phyloP scores from a whole-genome alignment of 1,284 basidiomycete genomes.

The Xerocomus amazonicus region DNA sequence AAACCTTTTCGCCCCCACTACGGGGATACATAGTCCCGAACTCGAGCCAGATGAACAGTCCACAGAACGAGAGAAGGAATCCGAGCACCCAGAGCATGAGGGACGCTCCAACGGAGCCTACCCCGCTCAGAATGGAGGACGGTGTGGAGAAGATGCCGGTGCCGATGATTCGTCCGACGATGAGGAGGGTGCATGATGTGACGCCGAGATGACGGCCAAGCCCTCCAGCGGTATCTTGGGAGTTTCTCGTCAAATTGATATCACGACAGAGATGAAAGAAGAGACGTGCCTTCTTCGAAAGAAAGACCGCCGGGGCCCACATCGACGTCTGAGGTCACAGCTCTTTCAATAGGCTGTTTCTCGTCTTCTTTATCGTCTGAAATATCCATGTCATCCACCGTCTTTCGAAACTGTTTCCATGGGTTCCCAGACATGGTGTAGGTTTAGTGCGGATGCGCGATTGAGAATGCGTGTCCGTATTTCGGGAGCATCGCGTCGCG shows the following conservation, averaged over 20 bases:
- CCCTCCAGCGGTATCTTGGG: constrained; percentile 42
- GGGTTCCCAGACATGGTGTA: constrained; percentile 1
- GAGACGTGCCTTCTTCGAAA: constrained; percentile 27
- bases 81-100: constrained; percentile 58
- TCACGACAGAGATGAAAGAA: background rate
- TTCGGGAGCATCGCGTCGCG: background rate
- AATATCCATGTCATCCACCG: background rate
- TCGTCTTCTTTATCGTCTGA: background rate
- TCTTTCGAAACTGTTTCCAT: constrained; percentile 3
- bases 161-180: constrained; percentile 53
- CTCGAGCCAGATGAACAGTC: constrained; percentile 55
- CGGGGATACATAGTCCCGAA: constrained; percentile 52
- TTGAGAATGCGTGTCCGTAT: background rate
- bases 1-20: constrained; percentile 56
- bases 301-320: constrained; percentile 23
- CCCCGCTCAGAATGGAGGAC: constrained; percentile 49
- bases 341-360: background rate
- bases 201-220: constrained; percentile 51
- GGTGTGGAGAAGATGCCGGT: constrained; percentile 65
- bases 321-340: background rate
- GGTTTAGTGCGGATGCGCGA: background rate
- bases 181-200: constrained; percentile 48
- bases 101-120: constrained; percentile 51
- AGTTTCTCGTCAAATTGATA: background rate
- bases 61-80: constrained; percentile 48